Percentiles rank a stretch among this genome's conserved stretches.
Conservation (phyloP, 768 basidiomycete species). For the Mycena filopes region DNA sequence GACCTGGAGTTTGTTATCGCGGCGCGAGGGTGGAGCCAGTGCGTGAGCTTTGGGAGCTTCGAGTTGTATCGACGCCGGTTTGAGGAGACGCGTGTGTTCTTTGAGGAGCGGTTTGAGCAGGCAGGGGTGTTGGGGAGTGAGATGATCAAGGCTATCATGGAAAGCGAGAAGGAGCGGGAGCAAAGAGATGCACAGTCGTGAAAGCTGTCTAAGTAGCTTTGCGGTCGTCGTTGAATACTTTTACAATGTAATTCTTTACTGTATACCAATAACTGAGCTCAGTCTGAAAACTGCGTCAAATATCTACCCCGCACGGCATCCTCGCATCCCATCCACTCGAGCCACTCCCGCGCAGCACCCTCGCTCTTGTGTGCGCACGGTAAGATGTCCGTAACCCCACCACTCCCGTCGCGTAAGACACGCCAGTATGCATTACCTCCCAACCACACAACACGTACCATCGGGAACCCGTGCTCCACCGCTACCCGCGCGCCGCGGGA, state of each 20-base stretch:
- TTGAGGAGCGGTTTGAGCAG: conserved; percentile 88
- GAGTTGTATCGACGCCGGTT: conserved; percentile 88
- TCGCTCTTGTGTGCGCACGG: conserved; percentile 67
- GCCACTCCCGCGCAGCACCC: conserved; percentile 63
- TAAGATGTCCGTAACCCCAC: conserved; percentile 53
- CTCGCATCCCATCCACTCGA: conserved; percentile 73
- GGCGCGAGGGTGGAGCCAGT: conserved; percentile 95
- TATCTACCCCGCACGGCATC: conserved; percentile 51
- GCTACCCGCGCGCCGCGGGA: conserved; percentile 53
- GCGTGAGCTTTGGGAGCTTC: conserved; percentile 91
- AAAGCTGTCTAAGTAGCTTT: too few relatives aligned
- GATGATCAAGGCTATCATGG: conserved; percentile 91
- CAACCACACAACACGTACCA: conserved; percentile 65
- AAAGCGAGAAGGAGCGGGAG: conserved; percentile 52
- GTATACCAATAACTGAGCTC: background rate
- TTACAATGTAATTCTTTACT: background rate
- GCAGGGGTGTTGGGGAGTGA: conserved; percentile 82
- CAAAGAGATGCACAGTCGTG: background rate
- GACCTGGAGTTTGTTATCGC: conserved; percentile 97
- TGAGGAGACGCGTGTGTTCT: conserved; percentile 82
- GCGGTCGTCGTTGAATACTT: background rate
- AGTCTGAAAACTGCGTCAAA: conserved; percentile 10
- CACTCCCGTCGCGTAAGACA: conserved; percentile 48
- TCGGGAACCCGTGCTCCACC: conserved; percentile 71
- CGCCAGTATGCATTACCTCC: conserved; percentile 64